These are phyloP conservation scores for Medicago lupulina DNA, from an alignment of 306 rosid species.

Conservation along the genomic window DNA sequence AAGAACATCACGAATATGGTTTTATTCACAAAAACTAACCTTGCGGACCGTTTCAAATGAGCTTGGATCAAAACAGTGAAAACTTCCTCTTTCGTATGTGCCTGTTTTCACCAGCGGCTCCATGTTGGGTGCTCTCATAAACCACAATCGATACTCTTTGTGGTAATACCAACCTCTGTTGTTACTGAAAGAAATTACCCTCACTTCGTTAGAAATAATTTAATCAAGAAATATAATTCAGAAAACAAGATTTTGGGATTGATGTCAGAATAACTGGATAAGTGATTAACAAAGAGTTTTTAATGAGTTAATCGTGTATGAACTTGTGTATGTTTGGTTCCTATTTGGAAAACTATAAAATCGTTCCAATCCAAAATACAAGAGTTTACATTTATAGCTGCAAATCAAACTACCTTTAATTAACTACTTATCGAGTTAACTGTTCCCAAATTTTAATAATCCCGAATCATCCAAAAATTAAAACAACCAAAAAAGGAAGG, in stretches of 20 bases:
- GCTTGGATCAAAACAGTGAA: slow-evolving; percentile 87
- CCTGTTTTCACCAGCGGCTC: slow-evolving; percentile 85
- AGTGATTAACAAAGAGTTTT: slow-evolving; percentile 31
- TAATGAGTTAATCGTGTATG: background rate
- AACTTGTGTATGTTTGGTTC: slow-evolving; percentile 5
- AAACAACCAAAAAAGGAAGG: background rate
- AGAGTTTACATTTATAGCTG: slow-evolving; percentile 8
- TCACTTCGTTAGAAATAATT: slow-evolving; percentile 28
- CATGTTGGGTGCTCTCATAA: slow-evolving; percentile 67
- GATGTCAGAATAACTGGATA: slow-evolving; percentile 4
- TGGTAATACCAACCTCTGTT: slow-evolving; percentile 93
- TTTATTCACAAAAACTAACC: slow-evolving; percentile 57
- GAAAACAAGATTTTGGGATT: slow-evolving; percentile 8
- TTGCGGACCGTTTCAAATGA: slow-evolving; percentile 77
- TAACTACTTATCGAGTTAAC: slow-evolving; percentile 12
- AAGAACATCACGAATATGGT: slow-evolving; percentile 5
- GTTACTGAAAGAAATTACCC: slow-evolving; percentile 55
- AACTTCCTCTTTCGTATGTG: slow-evolving; percentile 85
- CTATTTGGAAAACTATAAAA: background rate
- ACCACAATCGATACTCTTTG: slow-evolving; percentile 83
- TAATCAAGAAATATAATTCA: background rate
- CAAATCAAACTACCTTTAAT: background rate
- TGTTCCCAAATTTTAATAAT: slow-evolving; percentile 10
- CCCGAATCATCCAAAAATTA: slow-evolving; percentile 15
- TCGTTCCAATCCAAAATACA: background rate